Base-by-base conservation (phyloP, 2,329 filamentous ascomycete genomes). In the Verticillium longisporum region DNA sequence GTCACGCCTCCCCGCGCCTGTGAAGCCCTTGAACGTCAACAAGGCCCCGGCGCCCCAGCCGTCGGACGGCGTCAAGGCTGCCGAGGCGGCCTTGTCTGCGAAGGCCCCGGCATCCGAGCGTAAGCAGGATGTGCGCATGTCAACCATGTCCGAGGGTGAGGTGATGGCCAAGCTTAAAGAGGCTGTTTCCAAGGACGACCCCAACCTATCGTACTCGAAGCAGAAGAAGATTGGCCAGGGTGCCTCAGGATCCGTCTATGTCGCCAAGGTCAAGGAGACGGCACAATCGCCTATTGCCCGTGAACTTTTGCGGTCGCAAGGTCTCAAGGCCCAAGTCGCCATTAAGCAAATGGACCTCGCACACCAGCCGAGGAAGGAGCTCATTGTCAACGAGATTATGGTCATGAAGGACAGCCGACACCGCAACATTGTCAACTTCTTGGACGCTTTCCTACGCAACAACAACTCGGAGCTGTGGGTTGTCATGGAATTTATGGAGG, bases 271-370 rank as follows among this genome's bases (percentile, higher is more conserved):
- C 65, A 95, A 95, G 75, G 91, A 97, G 71, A 88, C 84, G 61
- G 91, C 94, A 2, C 83, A 87, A n/a, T 96, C 92, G n/a, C 76
- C 82, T 15, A 85, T 91, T 66, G 94, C 94, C 26, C 86, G 88
- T 63, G 87, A 92, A 58, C 79, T 97, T 41, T 83, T 96, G 64
- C 87, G 90, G 53, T 86, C 88, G 66, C 89, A 96, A 71, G 93
- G 92, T 13, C 82, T 85, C 58, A 87, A 91, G 65, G 91, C 91
- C 57, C 92, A 97, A 73, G 95, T 99, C 64, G 95, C 95, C 53
- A 99, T 99, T 73, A 99, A 99, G 80, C 95, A 99, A 78, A 99
- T 99, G 95, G 95, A 99, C 78, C 85, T 99, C 61, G 92, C 94
- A 58, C 95, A 96, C 72, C 95, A 99, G 75, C 95, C 95, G 56